These are phyloP conservation scores for Trichaptum fuscoviolaceum DNA, from an alignment of 768 basidiomycete species.

Conservation along the genomic window DNA sequence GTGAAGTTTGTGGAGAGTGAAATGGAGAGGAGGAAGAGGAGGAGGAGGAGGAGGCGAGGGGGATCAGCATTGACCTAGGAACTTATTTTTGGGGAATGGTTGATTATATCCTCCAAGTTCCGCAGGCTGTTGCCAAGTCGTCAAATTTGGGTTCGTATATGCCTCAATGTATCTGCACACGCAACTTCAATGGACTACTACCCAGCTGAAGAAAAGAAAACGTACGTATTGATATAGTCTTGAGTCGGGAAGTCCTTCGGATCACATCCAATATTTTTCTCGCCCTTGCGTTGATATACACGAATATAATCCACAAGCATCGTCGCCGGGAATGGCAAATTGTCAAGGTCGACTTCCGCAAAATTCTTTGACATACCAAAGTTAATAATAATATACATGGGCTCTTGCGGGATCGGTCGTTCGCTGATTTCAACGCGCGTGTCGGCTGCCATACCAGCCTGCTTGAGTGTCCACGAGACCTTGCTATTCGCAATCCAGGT, in stretches of 20 bases:
- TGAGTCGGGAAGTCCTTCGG: conserved; percentile 63
- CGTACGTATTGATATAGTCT: conserved; percentile 62
- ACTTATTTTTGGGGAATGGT: conserved; percentile 27
- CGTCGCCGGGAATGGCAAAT: conserved; percentile 35
- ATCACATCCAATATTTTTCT: conserved; percentile 69
- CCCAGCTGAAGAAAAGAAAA: conserved; percentile 24
- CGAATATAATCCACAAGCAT: conserved; percentile 54
- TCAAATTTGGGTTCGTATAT: conserved; percentile 26
- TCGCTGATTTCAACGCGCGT: conserved; percentile 50
- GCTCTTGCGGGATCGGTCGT: conserved; percentile 74
- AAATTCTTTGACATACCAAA: conserved; percentile 37
- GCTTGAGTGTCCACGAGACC: conserved; percentile 70
- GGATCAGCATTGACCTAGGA: conserved; percentile 19
- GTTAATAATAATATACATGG: conserved; percentile 58
- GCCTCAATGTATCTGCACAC: conserved; percentile 21
- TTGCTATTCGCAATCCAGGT: conserved; percentile 74
- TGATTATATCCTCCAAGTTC: conserved; percentile 10
- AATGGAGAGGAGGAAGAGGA: neutral
- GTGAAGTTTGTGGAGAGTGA: neutral
- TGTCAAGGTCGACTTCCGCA: conserved; percentile 31
- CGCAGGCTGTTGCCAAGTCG: conserved; percentile 14
- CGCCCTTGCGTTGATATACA: conserved; percentile 63
- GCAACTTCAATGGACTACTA: conserved; percentile 18
- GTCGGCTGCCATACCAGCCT: conserved; percentile 63
- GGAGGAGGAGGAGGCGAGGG: neutral